A percentile compares a stretch with the other conserved stretches of the same genome.
phyloP scores from a whole-genome alignment of 352 stramenopile genomes.

The Globisporangium solare region DNA sequence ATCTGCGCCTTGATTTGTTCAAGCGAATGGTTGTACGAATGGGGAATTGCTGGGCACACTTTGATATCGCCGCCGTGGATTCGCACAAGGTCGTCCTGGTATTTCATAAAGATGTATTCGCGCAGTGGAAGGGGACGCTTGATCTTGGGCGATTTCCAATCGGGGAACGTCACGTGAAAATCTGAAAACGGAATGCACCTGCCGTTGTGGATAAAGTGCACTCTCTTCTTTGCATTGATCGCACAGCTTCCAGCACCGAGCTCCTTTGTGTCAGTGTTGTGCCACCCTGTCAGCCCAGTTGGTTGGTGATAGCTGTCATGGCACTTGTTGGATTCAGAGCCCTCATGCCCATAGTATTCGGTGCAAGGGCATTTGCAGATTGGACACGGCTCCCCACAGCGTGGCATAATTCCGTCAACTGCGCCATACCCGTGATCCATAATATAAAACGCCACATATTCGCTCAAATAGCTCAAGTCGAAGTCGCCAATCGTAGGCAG shows the following conservation, averaged over 20 bases:
- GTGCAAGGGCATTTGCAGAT: not conserved
- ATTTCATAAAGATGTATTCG: constrained; percentile 1
- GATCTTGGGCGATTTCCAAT: not conserved
- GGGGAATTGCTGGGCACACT: not conserved
- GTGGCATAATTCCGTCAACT: not conserved
- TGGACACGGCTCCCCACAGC: not conserved
- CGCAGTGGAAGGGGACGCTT: not conserved
- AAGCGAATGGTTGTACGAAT: not conserved
- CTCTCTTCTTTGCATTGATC: not conserved
- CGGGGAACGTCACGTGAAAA: not conserved
- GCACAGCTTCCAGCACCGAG: not conserved
- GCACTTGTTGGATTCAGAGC: not conserved
- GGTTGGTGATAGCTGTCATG: not conserved
- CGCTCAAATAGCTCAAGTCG: too few relatives aligned
- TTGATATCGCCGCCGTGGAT: too few relatives aligned
- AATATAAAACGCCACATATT: too few relatives aligned
- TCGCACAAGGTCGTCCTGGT: not conserved
- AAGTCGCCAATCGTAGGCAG: too few relatives aligned
- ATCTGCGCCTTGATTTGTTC: not conserved
- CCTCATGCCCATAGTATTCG: not conserved
- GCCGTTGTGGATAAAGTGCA: not conserved
- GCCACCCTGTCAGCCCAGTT: not conserved
- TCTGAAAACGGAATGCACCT: not conserved
- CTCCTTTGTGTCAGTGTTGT: not conserved
- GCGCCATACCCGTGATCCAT: not conserved